Evolutionary conservation across 2,329 filamentous ascomycete genomes (phyloP).

Genomic region (Clonostachys sp.): DNA sequence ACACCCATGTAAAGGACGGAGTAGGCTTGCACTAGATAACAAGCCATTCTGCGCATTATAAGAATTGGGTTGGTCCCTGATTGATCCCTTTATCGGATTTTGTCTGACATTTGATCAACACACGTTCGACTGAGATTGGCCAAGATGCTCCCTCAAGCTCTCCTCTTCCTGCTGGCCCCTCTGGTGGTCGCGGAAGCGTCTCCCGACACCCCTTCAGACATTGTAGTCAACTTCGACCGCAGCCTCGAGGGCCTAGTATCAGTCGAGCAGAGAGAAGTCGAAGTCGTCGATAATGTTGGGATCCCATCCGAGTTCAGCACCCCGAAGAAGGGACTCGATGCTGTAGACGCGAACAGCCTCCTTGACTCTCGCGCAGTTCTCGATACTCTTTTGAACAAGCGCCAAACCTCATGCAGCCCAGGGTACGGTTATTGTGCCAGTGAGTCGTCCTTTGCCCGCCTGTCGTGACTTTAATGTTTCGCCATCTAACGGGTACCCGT

Average conservation of each 20-base stretch:
- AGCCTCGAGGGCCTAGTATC: constrained; percentile 4
- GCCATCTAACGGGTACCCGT: neutral
- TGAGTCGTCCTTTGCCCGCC: neutral
- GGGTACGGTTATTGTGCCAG: constrained; percentile 13
- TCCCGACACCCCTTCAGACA: neutral
- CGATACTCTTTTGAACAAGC: constrained; percentile 6
- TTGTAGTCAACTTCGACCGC: constrained; percentile 5
- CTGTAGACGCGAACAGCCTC: neutral
- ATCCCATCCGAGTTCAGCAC: constrained; percentile 3
- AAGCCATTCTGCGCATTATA: too few species aligned
- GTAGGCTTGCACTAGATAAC: too few species aligned
- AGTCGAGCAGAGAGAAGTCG: constrained; percentile 2
- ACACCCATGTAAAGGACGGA: too few species aligned
- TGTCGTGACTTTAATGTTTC: neutral
- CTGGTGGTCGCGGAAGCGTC: neutral
- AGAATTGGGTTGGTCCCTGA: too few species aligned
- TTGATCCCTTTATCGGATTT: too few species aligned
- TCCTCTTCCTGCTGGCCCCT: neutral
- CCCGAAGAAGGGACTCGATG: neutral
- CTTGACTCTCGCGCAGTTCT: constrained; percentile 1
- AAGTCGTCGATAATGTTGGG: constrained; percentile 2
- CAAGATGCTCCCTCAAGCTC: too few species aligned
- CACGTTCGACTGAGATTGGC: too few species aligned
- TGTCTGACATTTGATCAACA: too few species aligned
- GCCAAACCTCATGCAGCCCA: constrained; percentile 6